Conservation (phyloP, 495 filamentous ascomycete genomes). For the Aspergillus panamensis region DNA sequence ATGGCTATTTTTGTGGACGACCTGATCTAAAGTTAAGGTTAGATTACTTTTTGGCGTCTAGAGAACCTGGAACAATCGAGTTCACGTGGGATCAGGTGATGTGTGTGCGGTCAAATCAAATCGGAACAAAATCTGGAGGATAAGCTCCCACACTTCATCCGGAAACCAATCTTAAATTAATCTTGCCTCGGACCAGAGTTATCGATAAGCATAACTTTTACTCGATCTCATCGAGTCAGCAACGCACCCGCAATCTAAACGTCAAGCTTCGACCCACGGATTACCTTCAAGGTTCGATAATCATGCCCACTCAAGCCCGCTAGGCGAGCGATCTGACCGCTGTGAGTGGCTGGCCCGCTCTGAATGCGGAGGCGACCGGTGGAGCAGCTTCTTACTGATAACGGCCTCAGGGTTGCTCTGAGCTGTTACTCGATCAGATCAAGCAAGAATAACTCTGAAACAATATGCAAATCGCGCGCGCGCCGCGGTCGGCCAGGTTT, state of each 20-base stretch:
- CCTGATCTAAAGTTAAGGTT: background rate
- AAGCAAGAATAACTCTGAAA: conserved; percentile 10
- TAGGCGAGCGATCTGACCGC: background rate
- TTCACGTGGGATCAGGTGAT: background rate
- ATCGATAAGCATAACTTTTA: conserved; percentile 24
- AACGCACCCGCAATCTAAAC: no score
- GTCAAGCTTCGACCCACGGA: conserved; percentile 22
- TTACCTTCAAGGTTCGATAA: no score
- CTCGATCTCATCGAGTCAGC: conserved; percentile 44
- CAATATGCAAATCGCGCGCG: background rate
- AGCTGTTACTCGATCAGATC: conserved; percentile 28
- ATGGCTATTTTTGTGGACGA: background rate
- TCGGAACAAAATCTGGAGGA: background rate
- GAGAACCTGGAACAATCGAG: background rate
- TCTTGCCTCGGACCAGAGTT: background rate
- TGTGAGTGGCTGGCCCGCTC: conserved; percentile 12
- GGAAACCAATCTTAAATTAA: no score
- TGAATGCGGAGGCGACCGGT: conserved; percentile 22
- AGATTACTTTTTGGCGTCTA: no score
- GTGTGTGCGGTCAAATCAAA: background rate
- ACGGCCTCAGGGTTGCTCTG: conserved; percentile 9
- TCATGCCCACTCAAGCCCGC: conserved; percentile 7
- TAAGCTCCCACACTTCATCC: background rate
- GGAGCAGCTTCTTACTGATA: conserved; percentile 20
- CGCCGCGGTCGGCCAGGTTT: no score